phyloP scores from a whole-genome alignment of 257 asterid species.

The Forsythia viridissima region DNA sequence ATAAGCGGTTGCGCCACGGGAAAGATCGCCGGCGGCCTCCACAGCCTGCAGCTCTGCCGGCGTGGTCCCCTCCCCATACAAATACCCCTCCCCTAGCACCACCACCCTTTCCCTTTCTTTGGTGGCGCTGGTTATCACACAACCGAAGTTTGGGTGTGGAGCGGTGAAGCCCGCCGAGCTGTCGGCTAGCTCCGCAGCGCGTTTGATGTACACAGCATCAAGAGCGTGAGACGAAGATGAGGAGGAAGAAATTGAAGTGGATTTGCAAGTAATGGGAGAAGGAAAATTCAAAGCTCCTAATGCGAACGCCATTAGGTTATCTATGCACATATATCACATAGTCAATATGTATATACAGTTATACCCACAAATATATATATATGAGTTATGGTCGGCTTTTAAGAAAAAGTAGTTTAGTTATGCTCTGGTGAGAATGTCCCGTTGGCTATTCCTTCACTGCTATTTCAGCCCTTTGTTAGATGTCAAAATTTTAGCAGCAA shows the following conservation, averaged over 20 bases:
- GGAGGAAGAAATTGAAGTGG: slow-evolving; percentile 29
- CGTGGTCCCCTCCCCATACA: slow-evolving; percentile 85
- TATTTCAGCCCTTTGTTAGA: too few relatives aligned
- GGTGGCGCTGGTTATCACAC: slow-evolving; percentile 53
- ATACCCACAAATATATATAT: too few relatives aligned
- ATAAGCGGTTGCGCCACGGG: slow-evolving; percentile 88
- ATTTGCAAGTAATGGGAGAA: slow-evolving; percentile 41
- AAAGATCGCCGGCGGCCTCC: slow-evolving; percentile 69
- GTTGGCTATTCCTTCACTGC: too few relatives aligned
- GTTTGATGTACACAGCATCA: slow-evolving; percentile 67
- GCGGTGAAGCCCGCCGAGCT: slow-evolving; percentile 88
- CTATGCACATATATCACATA: background rate
- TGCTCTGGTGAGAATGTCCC: too few relatives aligned
- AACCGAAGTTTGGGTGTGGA: slow-evolving; percentile 95
- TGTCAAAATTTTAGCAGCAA: too few relatives aligned
- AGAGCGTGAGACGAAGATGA: slow-evolving; percentile 43
- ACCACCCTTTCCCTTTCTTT: slow-evolving; percentile 39
- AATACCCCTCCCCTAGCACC: slow-evolving; percentile 76
- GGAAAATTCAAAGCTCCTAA: slow-evolving; percentile 33
- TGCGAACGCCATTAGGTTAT: slow-evolving; percentile 33
- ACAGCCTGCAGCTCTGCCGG: slow-evolving; percentile 85
- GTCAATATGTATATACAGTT: too few relatives aligned
- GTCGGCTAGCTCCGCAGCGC: slow-evolving; percentile 90
- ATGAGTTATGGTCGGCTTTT: too few relatives aligned
- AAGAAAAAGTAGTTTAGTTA: too few relatives aligned